Conservation (phyloP, 768 basidiomycete genomes). For the Ramaria sp. region DNA sequence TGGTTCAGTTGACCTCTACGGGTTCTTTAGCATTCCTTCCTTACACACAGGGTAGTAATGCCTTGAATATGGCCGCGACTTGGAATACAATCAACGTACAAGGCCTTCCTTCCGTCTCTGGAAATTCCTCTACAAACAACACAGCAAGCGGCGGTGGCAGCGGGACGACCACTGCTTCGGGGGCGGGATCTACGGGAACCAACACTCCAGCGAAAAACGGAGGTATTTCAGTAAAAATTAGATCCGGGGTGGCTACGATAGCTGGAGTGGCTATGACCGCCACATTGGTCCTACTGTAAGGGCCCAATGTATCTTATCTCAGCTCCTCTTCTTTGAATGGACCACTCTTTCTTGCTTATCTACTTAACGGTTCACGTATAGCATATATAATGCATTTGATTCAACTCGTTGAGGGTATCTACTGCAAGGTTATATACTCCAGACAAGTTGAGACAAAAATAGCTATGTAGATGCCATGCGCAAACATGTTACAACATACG, state of each 20-base stretch:
- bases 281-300: not conserved
- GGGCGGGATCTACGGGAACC: not conserved
- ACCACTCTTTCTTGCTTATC: not conserved
- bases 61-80: constrained; percentile 31
- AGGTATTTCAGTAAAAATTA: not conserved
- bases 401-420: too few species aligned
- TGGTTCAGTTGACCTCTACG: constrained; percentile 57
- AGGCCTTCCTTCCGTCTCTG: constrained; percentile 1
- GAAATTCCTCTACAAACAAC: not conserved
- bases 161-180: not conserved
- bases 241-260: not conserved
- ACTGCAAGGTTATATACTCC: too few species aligned
- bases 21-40: constrained; percentile 53
- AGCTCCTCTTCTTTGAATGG: not conserved
- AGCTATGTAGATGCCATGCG: not conserved
- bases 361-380: not conserved
- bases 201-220: not conserved
- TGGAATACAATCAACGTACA: constrained; percentile 28
- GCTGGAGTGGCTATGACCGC: not conserved
- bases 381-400: not conserved
- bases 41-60: constrained; percentile 35
- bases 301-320: not conserved
- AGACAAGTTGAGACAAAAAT: too few species aligned
- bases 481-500: not conserved
- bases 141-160: not conserved